These are phyloP conservation scores for Microdochium nivale DNA, from an alignment of 2,329 filamentous ascomycete genomes.

Conservation along the genomic window DNA sequence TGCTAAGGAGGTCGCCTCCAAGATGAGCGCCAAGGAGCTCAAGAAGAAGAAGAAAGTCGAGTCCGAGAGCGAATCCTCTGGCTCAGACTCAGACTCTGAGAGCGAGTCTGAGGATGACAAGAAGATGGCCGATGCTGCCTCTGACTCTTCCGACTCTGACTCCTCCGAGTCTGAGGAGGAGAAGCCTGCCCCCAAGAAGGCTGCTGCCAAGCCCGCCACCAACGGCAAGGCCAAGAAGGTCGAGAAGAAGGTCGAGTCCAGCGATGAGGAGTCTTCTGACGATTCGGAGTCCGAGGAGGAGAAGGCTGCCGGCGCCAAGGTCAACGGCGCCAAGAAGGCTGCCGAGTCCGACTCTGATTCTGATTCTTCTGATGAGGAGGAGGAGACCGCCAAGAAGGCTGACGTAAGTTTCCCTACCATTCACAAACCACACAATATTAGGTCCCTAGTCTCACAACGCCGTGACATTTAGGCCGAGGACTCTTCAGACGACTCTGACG, in stretches of 20 bases:
- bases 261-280: slow-evolving; percentile 21
- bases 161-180: slow-evolving; percentile 19
- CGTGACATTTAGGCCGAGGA: slow-evolving; percentile 17
- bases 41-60: slow-evolving; percentile 30
- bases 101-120: slow-evolving; percentile 8
- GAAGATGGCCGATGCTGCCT: slow-evolving; percentile 12
- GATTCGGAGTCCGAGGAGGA: slow-evolving; percentile 10
- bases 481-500: slow-evolving; percentile 18
- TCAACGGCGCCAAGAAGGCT: slow-evolving; percentile 2
- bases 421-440: slow-evolving; percentile 15
- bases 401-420: slow-evolving; percentile 12
- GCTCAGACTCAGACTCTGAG: slow-evolving; percentile 11
- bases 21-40: slow-evolving; percentile 24
- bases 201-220: slow-evolving; percentile 12
- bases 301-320: slow-evolving; percentile 1
- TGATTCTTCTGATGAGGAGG: slow-evolving; percentile 22
- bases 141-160: slow-evolving; percentile 23
- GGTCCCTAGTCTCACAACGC: slow-evolving; percentile 19
- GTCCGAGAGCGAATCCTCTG: slow-evolving; percentile 25
- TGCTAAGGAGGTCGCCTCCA: slow-evolving; percentile 49
- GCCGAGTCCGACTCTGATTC: slow-evolving; percentile 9
- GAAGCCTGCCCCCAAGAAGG: slow-evolving; percentile 17
- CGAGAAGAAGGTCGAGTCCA: slow-evolving; percentile 20
- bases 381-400: slow-evolving; percentile 12
- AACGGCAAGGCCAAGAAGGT: slow-evolving; percentile 14